Conservation (phyloP, 306 rosid species). For the Oemleria cerasiformis region DNA sequence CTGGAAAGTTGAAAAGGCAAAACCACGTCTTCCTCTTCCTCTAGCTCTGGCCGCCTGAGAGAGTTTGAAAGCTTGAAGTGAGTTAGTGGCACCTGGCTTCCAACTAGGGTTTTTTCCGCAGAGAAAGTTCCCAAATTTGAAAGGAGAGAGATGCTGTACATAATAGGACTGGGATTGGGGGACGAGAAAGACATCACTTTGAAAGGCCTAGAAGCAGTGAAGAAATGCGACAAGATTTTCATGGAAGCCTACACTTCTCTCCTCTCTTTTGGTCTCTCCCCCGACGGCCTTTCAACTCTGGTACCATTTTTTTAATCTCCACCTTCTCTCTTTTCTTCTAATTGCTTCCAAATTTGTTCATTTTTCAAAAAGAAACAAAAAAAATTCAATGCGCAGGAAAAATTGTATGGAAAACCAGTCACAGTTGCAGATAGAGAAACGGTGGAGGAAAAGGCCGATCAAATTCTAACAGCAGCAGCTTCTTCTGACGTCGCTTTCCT, state of each 20-base stretch:
- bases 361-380: not conserved
- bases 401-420: conserved; percentile 62
- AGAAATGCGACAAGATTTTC: conserved; percentile 54
- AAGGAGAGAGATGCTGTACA: conserved; percentile 50
- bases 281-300: conserved; percentile 65
- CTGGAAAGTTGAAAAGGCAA: not conserved
- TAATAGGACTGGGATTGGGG: conserved; percentile 85
- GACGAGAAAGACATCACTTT: conserved; percentile 77
- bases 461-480: conserved; percentile 39
- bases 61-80: not conserved
- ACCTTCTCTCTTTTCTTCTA: not conserved
- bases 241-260: conserved; percentile 94
- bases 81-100: conserved; percentile 2
- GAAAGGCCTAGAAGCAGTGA: conserved; percentile 83
- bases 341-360: not conserved
- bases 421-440: conserved; percentile 83
- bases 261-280: conserved; percentile 79
- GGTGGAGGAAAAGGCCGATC: conserved; percentile 75
- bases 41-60: not conserved
- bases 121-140: not conserved
- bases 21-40: not conserved
- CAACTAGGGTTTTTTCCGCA: conserved; percentile 23
- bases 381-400: conserved; percentile 41
- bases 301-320: conserved; percentile 16
- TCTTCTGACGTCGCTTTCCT: conserved; percentile 49